phyloP scores from a whole-genome alignment of 371 early-diverging fungal species.

The Syncephalis fuscata region DNA sequence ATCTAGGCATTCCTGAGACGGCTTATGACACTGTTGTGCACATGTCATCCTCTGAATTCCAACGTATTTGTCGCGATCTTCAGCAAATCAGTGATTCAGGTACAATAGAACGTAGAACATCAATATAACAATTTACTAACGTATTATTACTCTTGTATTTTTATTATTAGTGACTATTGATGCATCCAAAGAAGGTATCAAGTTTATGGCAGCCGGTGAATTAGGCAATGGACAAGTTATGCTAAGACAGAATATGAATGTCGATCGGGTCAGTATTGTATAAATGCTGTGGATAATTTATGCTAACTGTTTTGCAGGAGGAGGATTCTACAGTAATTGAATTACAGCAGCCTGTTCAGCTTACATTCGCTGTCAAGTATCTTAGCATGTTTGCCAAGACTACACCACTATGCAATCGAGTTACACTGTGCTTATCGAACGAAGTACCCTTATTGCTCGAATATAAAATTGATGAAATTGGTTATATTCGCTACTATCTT shows the following conservation, averaged over 20 bases:
- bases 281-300: too few species aligned
- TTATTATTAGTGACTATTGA: slow-evolving; percentile 63
- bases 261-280: slow-evolving; percentile 57
- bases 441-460: slow-evolving; percentile 89
- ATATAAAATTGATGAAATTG: slow-evolving; percentile 79
- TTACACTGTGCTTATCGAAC: slow-evolving; percentile 64
- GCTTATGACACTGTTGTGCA: slow-evolving; percentile 78
- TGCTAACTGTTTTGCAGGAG: slow-evolving; percentile 19
- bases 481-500: slow-evolving; percentile 88
- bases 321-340: slow-evolving; percentile 58
- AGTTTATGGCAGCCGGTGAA: slow-evolving; percentile 82
- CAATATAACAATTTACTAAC: not conserved
- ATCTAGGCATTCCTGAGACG: slow-evolving; percentile 90
- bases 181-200: slow-evolving; percentile 83
- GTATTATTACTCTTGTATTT: not conserved
- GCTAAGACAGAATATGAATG: slow-evolving; percentile 55
- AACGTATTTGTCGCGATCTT: slow-evolving; percentile 84
- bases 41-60: slow-evolving; percentile 84
- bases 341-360: slow-evolving; percentile 56
- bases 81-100: slow-evolving; percentile 72
- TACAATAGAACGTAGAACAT: too few species aligned
- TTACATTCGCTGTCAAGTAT: slow-evolving; percentile 90
- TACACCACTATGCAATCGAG: slow-evolving; percentile 62
- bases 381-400: slow-evolving; percentile 92
- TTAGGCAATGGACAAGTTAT: slow-evolving; percentile 71